phyloP scores from a whole-genome alignment of 306 rosid genomes.

The Dalbergia oliveri region DNA sequence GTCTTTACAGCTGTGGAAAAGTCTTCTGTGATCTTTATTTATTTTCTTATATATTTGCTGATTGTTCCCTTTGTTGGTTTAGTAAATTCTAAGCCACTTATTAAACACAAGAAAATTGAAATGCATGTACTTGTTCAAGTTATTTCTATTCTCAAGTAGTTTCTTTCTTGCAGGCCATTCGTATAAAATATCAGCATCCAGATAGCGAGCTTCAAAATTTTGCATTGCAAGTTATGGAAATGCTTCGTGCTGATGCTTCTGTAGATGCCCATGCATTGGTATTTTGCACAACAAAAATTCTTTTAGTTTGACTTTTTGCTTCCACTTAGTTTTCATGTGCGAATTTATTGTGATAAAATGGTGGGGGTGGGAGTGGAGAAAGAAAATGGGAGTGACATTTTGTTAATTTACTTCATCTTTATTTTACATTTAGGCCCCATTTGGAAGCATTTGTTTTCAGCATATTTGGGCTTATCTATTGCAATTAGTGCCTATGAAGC shows the following conservation, averaged over 20 bases:
- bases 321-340: not conserved
- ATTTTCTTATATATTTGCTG: not conserved
- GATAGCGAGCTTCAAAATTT: slow-evolving; percentile 88
- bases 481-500: not conserved
- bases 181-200: slow-evolving; percentile 80
- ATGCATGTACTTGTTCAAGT: slow-evolving; percentile 31
- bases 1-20: slow-evolving; percentile 11
- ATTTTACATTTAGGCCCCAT: slow-evolving; percentile 5
- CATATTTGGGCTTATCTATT: not conserved
- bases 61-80: slow-evolving; percentile 32
- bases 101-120: slow-evolving; percentile 15
- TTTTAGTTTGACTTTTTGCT: slow-evolving; percentile 31
- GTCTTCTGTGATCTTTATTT: slow-evolving; percentile 34
- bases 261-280: slow-evolving; percentile 92
- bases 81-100: not conserved
- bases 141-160: slow-evolving; percentile 39
- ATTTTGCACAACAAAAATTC: slow-evolving; percentile 38
- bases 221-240: slow-evolving; percentile 80
- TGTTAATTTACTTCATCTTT: not conserved
- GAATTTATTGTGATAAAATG: slow-evolving; percentile 33
- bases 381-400: not conserved
- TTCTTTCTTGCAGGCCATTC: slow-evolving; percentile 79
- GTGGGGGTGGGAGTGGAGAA: slow-evolving; percentile 10
- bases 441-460: slow-evolving; percentile 3
- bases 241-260: slow-evolving; percentile 78